Percentiles rank a stretch among this genome's conserved stretches.
phyloP scores from a whole-genome alignment of 2,329 filamentous ascomycete species.

The Pseudogymnoascus sp. region DNA sequence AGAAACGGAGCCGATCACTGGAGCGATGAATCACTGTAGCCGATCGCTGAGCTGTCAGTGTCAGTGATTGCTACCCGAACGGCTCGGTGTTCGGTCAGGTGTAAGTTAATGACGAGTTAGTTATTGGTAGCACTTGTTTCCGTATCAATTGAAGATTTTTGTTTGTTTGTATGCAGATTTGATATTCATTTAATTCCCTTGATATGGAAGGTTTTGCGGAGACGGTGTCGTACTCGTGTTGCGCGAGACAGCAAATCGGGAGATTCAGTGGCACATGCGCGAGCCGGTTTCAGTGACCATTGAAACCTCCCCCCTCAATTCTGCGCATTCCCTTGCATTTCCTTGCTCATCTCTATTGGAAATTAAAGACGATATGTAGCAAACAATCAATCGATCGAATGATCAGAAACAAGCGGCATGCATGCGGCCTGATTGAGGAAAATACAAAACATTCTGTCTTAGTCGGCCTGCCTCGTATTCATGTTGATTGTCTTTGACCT shows the following conservation, averaged over 20 bases:
- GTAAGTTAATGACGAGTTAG: background rate
- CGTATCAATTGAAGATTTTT: background rate
- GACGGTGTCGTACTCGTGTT: background rate
- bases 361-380: background rate
- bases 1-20: background rate
- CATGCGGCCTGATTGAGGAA: background rate
- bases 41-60: background rate
- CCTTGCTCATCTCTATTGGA: background rate
- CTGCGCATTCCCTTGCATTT: background rate
- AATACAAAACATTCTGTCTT: background rate
- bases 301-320: background rate
- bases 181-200: conserved; percentile 2
- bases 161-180: background rate
- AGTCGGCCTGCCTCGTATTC: background rate
- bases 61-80: background rate
- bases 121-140: background rate
- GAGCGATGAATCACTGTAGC: background rate
- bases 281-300: background rate
- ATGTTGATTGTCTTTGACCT: background rate
- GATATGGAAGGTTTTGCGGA: background rate
- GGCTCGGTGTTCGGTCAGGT: background rate
- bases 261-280: background rate
- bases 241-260: background rate
- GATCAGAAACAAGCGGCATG: background rate
- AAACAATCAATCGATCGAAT: background rate